phyloP scores from a whole-genome alignment of 371 early-diverging fungal species.

The Phascolomyces articulosus region DNA sequence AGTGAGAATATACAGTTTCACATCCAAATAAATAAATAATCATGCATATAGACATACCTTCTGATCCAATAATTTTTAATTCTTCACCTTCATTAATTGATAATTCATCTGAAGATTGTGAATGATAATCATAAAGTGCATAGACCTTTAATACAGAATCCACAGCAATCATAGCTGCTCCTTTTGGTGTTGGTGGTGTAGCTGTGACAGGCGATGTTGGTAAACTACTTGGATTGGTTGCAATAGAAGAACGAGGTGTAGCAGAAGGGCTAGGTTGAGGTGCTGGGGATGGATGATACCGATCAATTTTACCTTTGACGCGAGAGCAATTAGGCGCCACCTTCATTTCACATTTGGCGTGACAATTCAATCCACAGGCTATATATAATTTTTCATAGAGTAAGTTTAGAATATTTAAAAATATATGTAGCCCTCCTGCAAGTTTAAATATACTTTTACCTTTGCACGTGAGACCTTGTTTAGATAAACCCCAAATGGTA shows the following conservation, averaged over 20 bases:
- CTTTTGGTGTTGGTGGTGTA: neutral
- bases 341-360: slow-evolving; percentile 87
- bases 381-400: slow-evolving; percentile 1
- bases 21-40: neutral
- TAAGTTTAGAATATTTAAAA: too few relatives aligned
- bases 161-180: slow-evolving; percentile 1
- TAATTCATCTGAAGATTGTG: slow-evolving; percentile 78
- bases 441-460: slow-evolving; percentile 42
- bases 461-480: slow-evolving; percentile 78
- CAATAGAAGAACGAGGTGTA: slow-evolving; percentile 1
- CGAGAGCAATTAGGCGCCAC: slow-evolving; percentile 77
- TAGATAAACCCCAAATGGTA: slow-evolving; percentile 78
- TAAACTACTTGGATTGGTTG: neutral
- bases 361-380: slow-evolving; percentile 86
- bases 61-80: slow-evolving; percentile 59
- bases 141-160: slow-evolving; percentile 34
- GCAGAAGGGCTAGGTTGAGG: slow-evolving; percentile 17
- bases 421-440: too few relatives aligned
- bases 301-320: slow-evolving; percentile 61
- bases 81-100: slow-evolving; percentile 69
- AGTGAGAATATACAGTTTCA: neutral
- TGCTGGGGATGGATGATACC: slow-evolving; percentile 34
- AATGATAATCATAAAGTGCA: slow-evolving; percentile 75
- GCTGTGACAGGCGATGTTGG: neutral
- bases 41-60: slow-evolving; percentile 25